Evolutionary conservation across 306 rosid species (phyloP).

Genomic region (Cucurbita argyrosperma): DNA sequence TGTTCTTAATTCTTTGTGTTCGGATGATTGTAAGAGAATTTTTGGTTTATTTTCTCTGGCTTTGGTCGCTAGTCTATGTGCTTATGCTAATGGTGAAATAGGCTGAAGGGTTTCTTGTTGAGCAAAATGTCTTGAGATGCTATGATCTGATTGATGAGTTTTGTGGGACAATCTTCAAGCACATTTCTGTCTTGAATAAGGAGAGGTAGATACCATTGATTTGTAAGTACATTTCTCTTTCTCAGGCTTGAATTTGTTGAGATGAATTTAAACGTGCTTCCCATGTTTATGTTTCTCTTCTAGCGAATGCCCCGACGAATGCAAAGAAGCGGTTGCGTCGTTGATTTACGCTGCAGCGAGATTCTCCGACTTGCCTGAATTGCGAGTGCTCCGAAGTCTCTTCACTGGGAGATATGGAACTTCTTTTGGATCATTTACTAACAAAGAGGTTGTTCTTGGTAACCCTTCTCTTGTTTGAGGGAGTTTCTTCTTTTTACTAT

Average conservation of each 20-base stretch:
- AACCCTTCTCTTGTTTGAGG: background rate
- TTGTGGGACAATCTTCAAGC: constrained; percentile 28
- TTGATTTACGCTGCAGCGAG: constrained; percentile 67
- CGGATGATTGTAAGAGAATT: background rate
- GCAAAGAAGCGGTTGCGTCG: constrained; percentile 67
- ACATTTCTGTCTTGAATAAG: constrained; percentile 36
- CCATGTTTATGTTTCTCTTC: background rate
- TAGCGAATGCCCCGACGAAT: constrained; percentile 84
- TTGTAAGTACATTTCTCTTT: background rate
- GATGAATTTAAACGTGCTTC: background rate
- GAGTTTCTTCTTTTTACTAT: background rate
- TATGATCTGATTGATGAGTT: constrained; percentile 40
- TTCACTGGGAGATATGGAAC: constrained; percentile 40
- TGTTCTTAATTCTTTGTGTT: background rate
- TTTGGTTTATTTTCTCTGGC: background rate
- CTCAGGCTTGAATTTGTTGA: background rate
- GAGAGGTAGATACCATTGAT: constrained; percentile 25
- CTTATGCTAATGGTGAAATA: constrained; percentile 11
- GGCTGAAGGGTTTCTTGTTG: constrained; percentile 46
- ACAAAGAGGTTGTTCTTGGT: constrained; percentile 41
- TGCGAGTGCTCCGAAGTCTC: constrained; percentile 46
- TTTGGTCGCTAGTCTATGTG: background rate
- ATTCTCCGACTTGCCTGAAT: constrained; percentile 57
- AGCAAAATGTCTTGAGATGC: constrained; percentile 35
- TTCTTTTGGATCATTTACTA: constrained; percentile 32